Evolutionary conservation across 2,329 filamentous ascomycete genomes (phyloP).

Genomic region (Colletotrichum eleusines): DNA sequence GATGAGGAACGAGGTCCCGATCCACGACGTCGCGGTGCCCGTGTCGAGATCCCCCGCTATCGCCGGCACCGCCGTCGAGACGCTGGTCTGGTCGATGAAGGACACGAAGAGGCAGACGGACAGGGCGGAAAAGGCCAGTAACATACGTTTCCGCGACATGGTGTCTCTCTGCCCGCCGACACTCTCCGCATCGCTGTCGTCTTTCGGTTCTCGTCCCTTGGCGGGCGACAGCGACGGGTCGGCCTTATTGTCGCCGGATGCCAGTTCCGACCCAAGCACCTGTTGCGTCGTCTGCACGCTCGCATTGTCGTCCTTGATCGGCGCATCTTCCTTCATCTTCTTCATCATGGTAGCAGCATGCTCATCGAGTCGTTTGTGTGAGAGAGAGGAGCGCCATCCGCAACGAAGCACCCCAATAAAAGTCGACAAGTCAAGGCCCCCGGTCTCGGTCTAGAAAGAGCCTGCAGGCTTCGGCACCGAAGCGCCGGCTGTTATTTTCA

Average conservation of each 20-base stretch:
- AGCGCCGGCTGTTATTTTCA: constrained; percentile 18
- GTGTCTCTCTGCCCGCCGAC: constrained; percentile 50
- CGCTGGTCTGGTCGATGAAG: constrained; percentile 54
- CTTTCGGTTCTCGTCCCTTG: not conserved
- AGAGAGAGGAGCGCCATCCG: not conserved
- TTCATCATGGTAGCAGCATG: constrained; percentile 13
- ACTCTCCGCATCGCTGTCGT: constrained; percentile 44
- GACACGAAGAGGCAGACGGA: constrained; percentile 50
- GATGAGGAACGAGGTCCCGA: constrained; percentile 53
- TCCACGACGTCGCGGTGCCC: constrained; percentile 50
- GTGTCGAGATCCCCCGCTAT: constrained; percentile 51
- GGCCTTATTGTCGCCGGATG: constrained; percentile 27
- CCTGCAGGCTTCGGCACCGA: constrained; percentile 30
- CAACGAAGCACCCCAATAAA: not conserved
- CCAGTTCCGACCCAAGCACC: not conserved
- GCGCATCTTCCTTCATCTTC: constrained; percentile 33
- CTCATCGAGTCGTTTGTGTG: not conserved
- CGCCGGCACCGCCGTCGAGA: constrained; percentile 53
- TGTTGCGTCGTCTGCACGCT: not conserved
- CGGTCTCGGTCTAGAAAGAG: not conserved
- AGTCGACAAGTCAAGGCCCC: not conserved
- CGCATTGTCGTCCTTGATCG: not conserved
- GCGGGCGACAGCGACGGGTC: not conserved
- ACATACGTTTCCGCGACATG: constrained; percentile 50
- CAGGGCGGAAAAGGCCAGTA: constrained; percentile 48